phyloP scores from a whole-genome alignment of 208 protist genomes.

The Leishmania major region DNA sequence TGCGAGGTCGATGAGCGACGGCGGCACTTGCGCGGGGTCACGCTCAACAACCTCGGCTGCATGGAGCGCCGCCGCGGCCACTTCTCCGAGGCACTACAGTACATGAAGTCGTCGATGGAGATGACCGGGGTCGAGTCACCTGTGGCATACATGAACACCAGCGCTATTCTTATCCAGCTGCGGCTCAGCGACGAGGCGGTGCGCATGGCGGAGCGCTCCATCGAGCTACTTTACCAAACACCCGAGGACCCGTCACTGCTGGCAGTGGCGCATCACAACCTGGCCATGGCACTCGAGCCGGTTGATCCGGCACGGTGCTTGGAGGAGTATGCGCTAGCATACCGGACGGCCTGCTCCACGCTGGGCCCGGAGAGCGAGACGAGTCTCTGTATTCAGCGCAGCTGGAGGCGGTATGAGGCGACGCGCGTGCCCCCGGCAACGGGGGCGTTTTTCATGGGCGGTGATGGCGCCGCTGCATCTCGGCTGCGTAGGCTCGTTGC shows the following conservation, averaged over 20 bases:
- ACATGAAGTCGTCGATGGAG: conserved; percentile 81
- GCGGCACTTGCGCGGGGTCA: conserved; percentile 77
- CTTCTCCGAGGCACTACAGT: conserved; percentile 69
- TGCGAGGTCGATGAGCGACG: conserved; percentile 62
- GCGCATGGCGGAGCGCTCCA: conserved; percentile 64
- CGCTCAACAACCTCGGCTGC: conserved; percentile 91
- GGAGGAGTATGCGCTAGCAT: conserved; percentile 80
- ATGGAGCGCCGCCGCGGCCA: conserved; percentile 87
- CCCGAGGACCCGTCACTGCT: conserved; percentile 83
- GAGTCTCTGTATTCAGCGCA: conserved; percentile 66
- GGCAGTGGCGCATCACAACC: conserved; percentile 90
- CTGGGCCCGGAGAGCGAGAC: conserved; percentile 62
- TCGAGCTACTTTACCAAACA: conserved; percentile 63
- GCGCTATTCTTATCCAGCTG: conserved; percentile 86
- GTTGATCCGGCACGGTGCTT: conserved; percentile 59
- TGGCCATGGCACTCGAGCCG: conserved; percentile 89
- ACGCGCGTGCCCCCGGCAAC: conserved; percentile 7
- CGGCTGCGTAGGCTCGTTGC: neutral
- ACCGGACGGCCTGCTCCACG: conserved; percentile 42
- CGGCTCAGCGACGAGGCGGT: conserved; percentile 79
- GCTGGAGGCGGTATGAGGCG: conserved; percentile 69
- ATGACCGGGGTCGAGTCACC: conserved; percentile 77
- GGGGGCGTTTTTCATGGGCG: conserved; percentile 4
- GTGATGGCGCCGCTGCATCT: neutral
- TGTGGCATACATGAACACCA: conserved; percentile 90